Evolutionary conservation across 148 eudicot species (phyloP).

Genomic region (Amaranthus cruentus): DNA sequence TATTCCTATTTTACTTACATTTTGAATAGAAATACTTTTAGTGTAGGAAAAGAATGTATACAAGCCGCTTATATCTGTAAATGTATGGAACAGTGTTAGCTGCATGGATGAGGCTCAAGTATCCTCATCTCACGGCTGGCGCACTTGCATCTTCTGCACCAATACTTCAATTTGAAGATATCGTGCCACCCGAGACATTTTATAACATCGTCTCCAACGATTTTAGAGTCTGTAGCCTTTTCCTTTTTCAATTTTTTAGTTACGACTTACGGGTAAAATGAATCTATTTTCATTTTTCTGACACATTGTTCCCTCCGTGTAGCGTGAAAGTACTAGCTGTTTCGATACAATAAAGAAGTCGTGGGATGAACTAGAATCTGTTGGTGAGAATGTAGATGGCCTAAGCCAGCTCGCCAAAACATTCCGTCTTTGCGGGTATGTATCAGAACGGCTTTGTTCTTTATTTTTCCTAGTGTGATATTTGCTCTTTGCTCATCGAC

Average conservation of each 20-base stretch:
- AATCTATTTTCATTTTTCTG: neutral
- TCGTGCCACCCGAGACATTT: slow-evolving; percentile 75
- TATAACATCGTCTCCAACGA: slow-evolving; percentile 72
- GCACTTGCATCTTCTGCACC: slow-evolving; percentile 97
- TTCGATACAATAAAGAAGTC: slow-evolving; percentile 80
- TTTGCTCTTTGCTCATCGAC: slow-evolving; percentile 4
- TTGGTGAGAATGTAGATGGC: slow-evolving; percentile 51
- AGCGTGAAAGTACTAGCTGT: slow-evolving; percentile 86
- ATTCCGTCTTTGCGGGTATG: slow-evolving; percentile 67
- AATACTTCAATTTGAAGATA: slow-evolving; percentile 82
- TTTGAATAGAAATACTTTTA: neutral
- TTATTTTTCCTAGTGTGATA: neutral
- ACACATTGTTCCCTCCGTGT: neutral
- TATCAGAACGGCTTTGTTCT: neutral
- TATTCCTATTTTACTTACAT: neutral
- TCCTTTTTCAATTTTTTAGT: neutral
- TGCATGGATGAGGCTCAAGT: slow-evolving; percentile 96
- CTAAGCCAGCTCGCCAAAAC: slow-evolving; percentile 51
- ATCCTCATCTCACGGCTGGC: slow-evolving; percentile 82
- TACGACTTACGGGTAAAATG: neutral
- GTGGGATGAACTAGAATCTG: slow-evolving; percentile 53
- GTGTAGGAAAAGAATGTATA: neutral
- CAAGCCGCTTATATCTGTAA: neutral
- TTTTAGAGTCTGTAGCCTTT: slow-evolving; percentile 50
- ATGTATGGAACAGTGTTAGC: slow-evolving; percentile 72